A percentile compares a stretch with the other conserved stretches of the same genome.
phyloP scores from a whole-genome alignment of 2,329 filamentous ascomycete species.

The Sordariomycetes sp. region DNA sequence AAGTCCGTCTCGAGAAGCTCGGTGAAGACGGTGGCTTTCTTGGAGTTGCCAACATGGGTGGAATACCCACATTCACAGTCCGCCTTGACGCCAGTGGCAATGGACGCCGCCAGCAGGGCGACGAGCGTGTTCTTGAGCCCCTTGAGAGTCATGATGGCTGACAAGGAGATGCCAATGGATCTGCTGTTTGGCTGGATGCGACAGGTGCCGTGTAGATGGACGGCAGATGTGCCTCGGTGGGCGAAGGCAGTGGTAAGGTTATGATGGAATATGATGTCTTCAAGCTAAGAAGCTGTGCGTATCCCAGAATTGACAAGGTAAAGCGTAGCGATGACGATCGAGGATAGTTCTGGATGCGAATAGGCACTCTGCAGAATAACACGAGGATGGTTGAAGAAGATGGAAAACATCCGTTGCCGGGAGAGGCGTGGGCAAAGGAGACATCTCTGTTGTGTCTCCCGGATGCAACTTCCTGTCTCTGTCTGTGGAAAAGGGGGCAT shows the following conservation, averaged over 20 bases:
- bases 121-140: neutral
- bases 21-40: slow-evolving; percentile 44
- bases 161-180: neutral
- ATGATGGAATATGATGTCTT: neutral
- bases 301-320: neutral
- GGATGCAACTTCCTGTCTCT: neutral
- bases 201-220: neutral
- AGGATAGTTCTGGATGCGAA: neutral
- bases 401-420: neutral
- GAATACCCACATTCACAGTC: slow-evolving; percentile 67
- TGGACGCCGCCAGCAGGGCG: neutral
- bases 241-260: neutral
- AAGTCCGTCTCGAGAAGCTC: slow-evolving; percentile 66
- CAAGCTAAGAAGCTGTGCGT: neutral
- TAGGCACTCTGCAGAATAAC: neutral
- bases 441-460: neutral
- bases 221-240: neutral
- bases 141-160: neutral
- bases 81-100: slow-evolving; percentile 14
- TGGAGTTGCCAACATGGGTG: slow-evolving; percentile 31
- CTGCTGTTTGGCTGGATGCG: neutral
- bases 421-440: neutral
- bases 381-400: neutral
- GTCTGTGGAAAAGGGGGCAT: neutral
- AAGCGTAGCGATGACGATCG: neutral